A percentile compares a stretch with the other conserved stretches of the same genome.
phyloP scores from a whole-genome alignment of 2,329 filamentous ascomycete genomes.

The Aureobasidium leucospermi region DNA sequence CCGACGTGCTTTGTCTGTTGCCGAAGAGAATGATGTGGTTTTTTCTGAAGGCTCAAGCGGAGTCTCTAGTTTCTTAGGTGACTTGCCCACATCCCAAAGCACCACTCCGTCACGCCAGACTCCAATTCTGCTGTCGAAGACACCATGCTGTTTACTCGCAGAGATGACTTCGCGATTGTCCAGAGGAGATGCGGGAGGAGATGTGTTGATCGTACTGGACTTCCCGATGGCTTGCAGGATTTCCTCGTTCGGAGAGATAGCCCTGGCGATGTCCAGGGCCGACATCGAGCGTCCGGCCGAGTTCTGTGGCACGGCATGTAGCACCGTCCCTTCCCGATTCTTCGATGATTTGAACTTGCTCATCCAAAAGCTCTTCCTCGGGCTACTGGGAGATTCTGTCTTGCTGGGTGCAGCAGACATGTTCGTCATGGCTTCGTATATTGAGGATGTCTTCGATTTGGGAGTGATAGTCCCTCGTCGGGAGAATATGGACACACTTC shows the following conservation, averaged over 20 bases:
- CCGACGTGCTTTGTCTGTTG: neutral
- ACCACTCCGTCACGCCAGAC: constrained; percentile 39
- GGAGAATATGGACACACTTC: constrained; percentile 31
- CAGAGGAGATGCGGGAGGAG: constrained; percentile 15
- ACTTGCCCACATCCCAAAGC: constrained; percentile 29
- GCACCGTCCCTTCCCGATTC: constrained; percentile 18
- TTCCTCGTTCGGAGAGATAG: constrained; percentile 33
- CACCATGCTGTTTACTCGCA: constrained; percentile 18
- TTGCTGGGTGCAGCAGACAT: neutral
- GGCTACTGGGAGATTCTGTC: constrained; percentile 13
- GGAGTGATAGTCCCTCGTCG: constrained; percentile 25
- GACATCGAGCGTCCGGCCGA: constrained; percentile 23
- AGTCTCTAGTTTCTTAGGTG: neutral
- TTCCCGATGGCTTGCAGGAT: constrained; percentile 30
- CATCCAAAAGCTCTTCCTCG: constrained; percentile 14
- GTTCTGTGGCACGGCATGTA: constrained; percentile 26
- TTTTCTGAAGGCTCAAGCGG: neutral
- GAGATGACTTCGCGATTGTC: neutral
- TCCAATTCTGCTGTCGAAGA: constrained; percentile 29
- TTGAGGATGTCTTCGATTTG: constrained; percentile 18
- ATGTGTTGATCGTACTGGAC: constrained; percentile 6
- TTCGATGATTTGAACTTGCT: constrained; percentile 1
- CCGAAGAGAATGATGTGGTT: neutral
- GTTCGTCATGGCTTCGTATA: constrained; percentile 16
- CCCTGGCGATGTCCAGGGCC: constrained; percentile 30